phyloP scores from a whole-genome alignment of 177 flowering plant species.

The Vitis hybrid region DNA sequence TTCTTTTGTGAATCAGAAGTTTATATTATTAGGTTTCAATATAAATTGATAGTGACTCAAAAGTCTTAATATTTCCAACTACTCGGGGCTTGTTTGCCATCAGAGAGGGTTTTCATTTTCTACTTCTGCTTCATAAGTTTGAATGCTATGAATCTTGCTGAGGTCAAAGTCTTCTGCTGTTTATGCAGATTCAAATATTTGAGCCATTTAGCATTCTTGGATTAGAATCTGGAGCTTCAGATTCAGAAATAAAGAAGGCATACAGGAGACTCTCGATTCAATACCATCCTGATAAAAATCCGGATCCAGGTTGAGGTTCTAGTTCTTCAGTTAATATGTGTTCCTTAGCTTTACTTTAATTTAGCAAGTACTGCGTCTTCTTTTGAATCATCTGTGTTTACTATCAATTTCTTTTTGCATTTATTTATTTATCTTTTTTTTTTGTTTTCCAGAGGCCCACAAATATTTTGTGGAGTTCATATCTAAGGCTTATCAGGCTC shows the following conservation, averaged over 20 bases:
- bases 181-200: conserved; percentile 67
- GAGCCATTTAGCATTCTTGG: conserved; percentile 93
- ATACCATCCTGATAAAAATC: conserved; percentile 99
- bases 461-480: conserved; percentile 86
- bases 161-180: not conserved
- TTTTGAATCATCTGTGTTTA: not conserved
- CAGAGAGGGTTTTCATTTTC: not conserved
- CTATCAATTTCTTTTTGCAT: conserved; percentile 7
- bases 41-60: no score
- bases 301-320: conserved; percentile 87
- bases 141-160: conserved; percentile 7
- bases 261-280: conserved; percentile 89
- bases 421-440: not conserved
- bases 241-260: conserved; percentile 88
- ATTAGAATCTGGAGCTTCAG: conserved; percentile 80
- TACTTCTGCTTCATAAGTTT: not conserved
- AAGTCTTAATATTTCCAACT: no score
- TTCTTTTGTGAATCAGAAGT: no score
- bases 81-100: no score
- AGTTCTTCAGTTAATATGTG: conserved; percentile 10
- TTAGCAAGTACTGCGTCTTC: not conserved
- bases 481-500: conserved; percentile 96
- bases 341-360: conserved; percentile 1
- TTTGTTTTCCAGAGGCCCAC: conserved; percentile 68
- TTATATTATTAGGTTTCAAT: no score